Percentiles rank a stretch among this genome's conserved stretches.
Evolutionary conservation across 2,329 filamentous ascomycete species (phyloP).

Genomic region (Lachnellula willkommii): DNA sequence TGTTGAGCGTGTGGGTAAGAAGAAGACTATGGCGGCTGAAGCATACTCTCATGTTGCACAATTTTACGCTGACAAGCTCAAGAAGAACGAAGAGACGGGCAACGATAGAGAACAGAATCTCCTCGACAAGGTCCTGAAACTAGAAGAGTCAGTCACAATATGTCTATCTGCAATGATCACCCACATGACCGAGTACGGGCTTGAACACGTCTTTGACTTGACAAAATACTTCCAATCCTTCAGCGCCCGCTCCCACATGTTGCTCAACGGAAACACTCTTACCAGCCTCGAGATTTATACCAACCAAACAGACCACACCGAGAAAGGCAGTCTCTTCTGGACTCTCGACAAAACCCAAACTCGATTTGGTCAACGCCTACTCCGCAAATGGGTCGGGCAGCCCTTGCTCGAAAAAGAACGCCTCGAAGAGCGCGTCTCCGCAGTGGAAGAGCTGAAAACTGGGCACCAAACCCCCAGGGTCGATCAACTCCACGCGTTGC

Average conservation of each 20-base stretch:
- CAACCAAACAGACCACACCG: conserved; percentile 81
- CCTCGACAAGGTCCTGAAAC: conserved; percentile 77
- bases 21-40: conserved; percentile 77
- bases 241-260: conserved; percentile 89
- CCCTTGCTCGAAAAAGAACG: conserved; percentile 71
- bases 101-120: conserved; percentile 58
- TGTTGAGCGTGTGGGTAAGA: conserved; percentile 70
- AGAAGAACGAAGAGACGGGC: conserved; percentile 47
- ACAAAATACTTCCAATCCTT: conserved; percentile 98
- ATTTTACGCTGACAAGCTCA: conserved; percentile 86
- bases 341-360: conserved; percentile 89
- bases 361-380: conserved; percentile 76
- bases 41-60: conserved; percentile 83
- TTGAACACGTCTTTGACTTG: conserved; percentile 92
- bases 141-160: conserved; percentile 81
- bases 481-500: conserved; percentile 67
- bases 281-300: conserved; percentile 93
- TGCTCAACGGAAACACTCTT: conserved; percentile 89
- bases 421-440: conserved; percentile 73
- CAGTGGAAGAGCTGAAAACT: conserved; percentile 79
- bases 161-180: conserved; percentile 96
- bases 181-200: conserved; percentile 83
- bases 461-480: conserved; percentile 60
- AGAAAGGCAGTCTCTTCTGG: conserved; percentile 91
- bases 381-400: conserved; percentile 92